phyloP scores from a whole-genome alignment of 2,329 filamentous ascomycete species.

The Sclerotinia glacialis region DNA sequence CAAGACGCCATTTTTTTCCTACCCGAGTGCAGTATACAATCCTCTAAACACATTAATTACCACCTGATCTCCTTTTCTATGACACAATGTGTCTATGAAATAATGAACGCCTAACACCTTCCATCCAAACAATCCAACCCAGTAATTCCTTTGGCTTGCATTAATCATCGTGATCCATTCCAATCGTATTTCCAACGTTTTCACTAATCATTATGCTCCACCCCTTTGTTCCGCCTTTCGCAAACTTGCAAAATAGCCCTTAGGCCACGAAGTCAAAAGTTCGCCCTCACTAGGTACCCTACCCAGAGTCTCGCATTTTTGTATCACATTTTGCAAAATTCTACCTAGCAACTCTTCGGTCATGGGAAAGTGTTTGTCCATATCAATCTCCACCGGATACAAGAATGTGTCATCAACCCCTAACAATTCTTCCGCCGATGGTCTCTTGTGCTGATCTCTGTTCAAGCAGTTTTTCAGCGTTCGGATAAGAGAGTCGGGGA shows the following conservation, averaged over 20 bases:
- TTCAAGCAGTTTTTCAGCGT: slow-evolving; percentile 63
- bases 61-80: neutral
- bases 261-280: slow-evolving; percentile 54
- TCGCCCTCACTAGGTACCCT: slow-evolving; percentile 59
- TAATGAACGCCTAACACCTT: slow-evolving; percentile 11
- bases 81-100: neutral
- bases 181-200: slow-evolving; percentile 6
- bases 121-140: neutral
- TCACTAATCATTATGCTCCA: neutral
- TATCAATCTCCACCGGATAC: slow-evolving; percentile 56
- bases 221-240: slow-evolving; percentile 35
- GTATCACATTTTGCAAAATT: slow-evolving; percentile 62
- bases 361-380: slow-evolving; percentile 53
- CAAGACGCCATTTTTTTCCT: slow-evolving; percentile 10
- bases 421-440: slow-evolving; percentile 62
- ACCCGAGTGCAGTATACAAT: slow-evolving; percentile 5
- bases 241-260: slow-evolving; percentile 60
- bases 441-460: slow-evolving; percentile 60
- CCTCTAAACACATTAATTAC: slow-evolving; percentile 12
- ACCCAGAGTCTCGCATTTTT: slow-evolving; percentile 51
- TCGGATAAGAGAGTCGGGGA: slow-evolving; percentile 57
- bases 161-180: neutral
- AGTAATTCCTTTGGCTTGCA: neutral
- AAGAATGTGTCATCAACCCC: slow-evolving; percentile 59
- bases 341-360: slow-evolving; percentile 60